phyloP scores from a whole-genome alignment of 176 grass and related monocot genomes.

The Paspalum vaginatum region DNA sequence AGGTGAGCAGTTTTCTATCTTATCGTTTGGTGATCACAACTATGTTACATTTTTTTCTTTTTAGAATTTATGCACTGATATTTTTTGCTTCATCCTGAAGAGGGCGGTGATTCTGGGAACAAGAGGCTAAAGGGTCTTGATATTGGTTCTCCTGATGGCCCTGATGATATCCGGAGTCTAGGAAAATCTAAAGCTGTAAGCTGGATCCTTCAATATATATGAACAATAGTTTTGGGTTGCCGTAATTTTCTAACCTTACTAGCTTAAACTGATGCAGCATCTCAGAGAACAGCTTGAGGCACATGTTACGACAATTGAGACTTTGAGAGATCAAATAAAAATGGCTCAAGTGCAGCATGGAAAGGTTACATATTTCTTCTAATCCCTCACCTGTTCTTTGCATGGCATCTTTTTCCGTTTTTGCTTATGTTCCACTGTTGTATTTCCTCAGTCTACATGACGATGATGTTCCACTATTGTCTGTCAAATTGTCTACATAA shows the following conservation, averaged over 20 bases:
- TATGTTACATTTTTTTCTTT: too few relatives aligned
- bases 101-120: slow-evolving; percentile 58
- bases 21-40: slow-evolving; percentile 14
- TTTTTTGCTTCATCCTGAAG: slow-evolving; percentile 48
- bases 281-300: slow-evolving; percentile 93
- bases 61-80: not conserved
- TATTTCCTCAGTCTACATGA: slow-evolving; percentile 5
- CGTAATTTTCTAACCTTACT: slow-evolving; percentile 23
- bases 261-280: slow-evolving; percentile 59
- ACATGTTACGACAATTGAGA: slow-evolving; percentile 87
- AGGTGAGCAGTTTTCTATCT: slow-evolving; percentile 57
- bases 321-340: slow-evolving; percentile 61
- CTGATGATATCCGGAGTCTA: slow-evolving; percentile 83
- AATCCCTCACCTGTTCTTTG: not conserved
- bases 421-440: not conserved
- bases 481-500: too few relatives aligned
- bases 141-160: slow-evolving; percentile 92
- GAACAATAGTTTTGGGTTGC: not conserved
- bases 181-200: slow-evolving; percentile 89
- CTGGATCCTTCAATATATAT: slow-evolving; percentile 43
- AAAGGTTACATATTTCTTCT: slow-evolving; percentile 61
- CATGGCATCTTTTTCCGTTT: not conserved
- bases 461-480: slow-evolving; percentile 7
- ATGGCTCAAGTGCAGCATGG: slow-evolving; percentile 60
- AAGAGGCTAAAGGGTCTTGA: slow-evolving; percentile 96